These are phyloP conservation scores for Populus hybrid DNA, from an alignment of 441 rosid species.

Conservation along the genomic window DNA sequence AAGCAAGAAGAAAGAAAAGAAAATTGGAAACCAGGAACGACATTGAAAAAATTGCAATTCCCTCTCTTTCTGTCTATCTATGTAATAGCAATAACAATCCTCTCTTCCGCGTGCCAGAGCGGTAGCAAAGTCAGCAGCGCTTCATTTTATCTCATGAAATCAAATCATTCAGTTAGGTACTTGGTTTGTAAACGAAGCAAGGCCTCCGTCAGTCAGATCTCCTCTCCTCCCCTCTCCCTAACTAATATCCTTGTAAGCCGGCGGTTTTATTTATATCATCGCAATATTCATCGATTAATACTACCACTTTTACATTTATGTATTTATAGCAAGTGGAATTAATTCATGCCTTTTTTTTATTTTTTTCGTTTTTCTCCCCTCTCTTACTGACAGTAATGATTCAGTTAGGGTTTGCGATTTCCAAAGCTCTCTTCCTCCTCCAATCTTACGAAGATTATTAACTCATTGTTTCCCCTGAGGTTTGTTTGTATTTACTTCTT, in stretches of 20 bases:
- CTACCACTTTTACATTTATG: neutral
- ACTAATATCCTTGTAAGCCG: neutral
- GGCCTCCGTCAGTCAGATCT: neutral
- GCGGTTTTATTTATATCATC: neutral
- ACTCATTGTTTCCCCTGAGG: neutral
- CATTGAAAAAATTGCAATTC: no score
- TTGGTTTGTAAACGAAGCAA: neutral
- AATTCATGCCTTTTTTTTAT: conserved; percentile 16
- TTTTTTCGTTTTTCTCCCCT: conserved; percentile 15
- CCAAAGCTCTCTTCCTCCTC: neutral
- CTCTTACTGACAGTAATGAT: conserved; percentile 8
- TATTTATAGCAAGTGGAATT: conserved; percentile 10
- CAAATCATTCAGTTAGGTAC: no score
- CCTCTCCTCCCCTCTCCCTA: neutral
- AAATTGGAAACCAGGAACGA: no score
- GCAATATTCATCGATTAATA: neutral
- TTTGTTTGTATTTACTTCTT: neutral
- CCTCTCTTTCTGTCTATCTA: no score
- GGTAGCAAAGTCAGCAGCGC: no score
- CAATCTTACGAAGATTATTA: neutral
- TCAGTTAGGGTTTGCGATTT: conserved; percentile 17
- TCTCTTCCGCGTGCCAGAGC: no score
- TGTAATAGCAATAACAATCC: no score
- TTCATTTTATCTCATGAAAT: no score
- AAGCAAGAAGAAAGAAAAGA: no score